Conservation (phyloP, 768 basidiomycete genomes). For the Boletellus ananiceps region DNA sequence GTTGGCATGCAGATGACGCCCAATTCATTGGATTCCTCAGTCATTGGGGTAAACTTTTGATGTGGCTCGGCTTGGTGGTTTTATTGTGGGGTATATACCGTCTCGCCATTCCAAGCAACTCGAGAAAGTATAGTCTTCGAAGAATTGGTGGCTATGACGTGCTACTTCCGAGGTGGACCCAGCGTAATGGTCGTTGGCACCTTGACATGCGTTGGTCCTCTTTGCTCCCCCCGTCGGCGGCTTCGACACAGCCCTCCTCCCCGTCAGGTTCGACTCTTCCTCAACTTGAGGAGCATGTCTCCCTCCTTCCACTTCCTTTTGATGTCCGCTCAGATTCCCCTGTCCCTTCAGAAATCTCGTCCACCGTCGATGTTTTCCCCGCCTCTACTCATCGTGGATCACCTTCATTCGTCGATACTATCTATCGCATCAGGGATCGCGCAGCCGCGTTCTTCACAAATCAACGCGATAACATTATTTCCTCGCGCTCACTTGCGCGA, state of each 20-base stretch:
- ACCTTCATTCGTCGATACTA: conserved; percentile 46
- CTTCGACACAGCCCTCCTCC: conserved; percentile 40
- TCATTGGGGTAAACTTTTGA: conserved; percentile 79
- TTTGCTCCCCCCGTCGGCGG: conserved; percentile 39
- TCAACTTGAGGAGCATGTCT: conserved; percentile 47
- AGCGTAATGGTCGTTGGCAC: conserved; percentile 68
- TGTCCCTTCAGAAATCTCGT: conserved; percentile 44
- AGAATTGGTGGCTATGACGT: conserved; percentile 74
- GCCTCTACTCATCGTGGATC: conserved; percentile 35
- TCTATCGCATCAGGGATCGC: conserved; percentile 55
- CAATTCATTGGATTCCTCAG: conserved; percentile 94
- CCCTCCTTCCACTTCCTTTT: conserved; percentile 59
- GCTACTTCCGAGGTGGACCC: conserved; percentile 68
- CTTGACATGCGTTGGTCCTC: conserved; percentile 60
- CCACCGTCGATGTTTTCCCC: conserved; percentile 39
- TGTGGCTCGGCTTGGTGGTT: conserved; percentile 78
- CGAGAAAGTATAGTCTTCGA: conserved; percentile 55
- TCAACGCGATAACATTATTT: conserved; percentile 32
- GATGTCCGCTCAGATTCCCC: conserved; percentile 56
- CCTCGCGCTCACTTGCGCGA: conserved; percentile 46
- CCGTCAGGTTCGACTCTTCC: conserved; percentile 47
- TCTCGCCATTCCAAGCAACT: conserved; percentile 50
- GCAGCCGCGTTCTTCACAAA: conserved; percentile 43
- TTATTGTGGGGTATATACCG: conserved; percentile 67
- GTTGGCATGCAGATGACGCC: conserved; percentile 98